Evolutionary conservation across 2,329 filamentous ascomycete genomes (phyloP), one percentile per base, ranked within the genome.

Genomic region (Dactylonectria macrodidyma): DNA sequence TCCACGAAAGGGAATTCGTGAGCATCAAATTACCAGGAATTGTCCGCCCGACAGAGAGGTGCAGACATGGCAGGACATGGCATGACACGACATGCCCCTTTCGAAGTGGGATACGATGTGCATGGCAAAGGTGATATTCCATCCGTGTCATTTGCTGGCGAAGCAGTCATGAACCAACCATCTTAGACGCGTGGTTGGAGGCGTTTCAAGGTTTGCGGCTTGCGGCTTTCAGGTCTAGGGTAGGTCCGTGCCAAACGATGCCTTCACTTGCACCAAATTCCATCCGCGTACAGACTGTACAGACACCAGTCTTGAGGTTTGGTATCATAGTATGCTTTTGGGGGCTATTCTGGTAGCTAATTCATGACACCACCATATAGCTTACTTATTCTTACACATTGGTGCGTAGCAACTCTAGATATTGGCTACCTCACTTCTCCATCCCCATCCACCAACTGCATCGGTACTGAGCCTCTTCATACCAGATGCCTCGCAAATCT

Each of bases 351-450:
- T 14, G 3, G 1, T 10, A 36, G 22, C 47, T 51, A 33, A 30
- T 6, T 19, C 22, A 5, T 9, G 9, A 22, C 19, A 7, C n/a
- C 26, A 11, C 19, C 5, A 5, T 7, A 14, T 33, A 16, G n/a
- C 34, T 9, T 30, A 8, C 34, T 9, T 30, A 8, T 7, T 26
- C 34, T 41, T 52, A 24, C 4, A 9, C 34, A 19, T 30, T 44
- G n/a, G 44, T 41, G 10, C 5, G 22, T 60, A 16, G 11, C 47
- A 41, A 5, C 24, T 67, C 51, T 70, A 76, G 16, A 76, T 65
- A 19, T 59, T 75, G 2, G 73, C 74, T 67, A 76, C 71, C 51
- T 76, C 74, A 66, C 61, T 73, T 36, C 74, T 74, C 74, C 74
- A 76, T 36, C 74, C 74, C 74, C 74, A 76, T 64, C 74, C 71